phyloP scores from a whole-genome alignment of 352 stramenopile species.

The Aphanomyces astaci region DNA sequence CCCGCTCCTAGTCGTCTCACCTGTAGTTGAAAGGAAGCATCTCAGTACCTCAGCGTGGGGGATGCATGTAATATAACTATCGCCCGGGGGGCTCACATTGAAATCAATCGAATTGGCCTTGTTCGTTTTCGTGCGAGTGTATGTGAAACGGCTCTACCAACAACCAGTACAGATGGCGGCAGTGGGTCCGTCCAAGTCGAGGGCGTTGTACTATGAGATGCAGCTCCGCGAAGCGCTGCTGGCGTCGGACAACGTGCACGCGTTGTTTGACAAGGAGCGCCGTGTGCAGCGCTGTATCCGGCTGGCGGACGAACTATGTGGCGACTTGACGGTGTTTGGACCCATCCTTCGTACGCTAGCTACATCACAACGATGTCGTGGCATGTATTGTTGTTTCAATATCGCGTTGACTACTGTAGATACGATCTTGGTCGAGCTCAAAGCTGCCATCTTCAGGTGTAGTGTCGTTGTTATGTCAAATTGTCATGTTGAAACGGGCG shows the following conservation, averaged over 20 bases:
- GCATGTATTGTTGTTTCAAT: background rate
- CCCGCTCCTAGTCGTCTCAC: too few species aligned
- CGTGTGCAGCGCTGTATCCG: background rate
- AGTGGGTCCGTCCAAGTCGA: background rate
- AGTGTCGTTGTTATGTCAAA: background rate
- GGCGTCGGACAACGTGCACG: background rate
- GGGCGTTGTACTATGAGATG: background rate
- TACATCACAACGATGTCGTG: too few species aligned
- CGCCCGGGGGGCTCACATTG: too few species aligned
- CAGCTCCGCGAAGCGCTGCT: background rate
- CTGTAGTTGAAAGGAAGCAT: too few species aligned
- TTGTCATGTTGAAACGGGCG: background rate
- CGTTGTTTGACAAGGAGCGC: conserved; percentile 16
- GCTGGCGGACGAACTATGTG: background rate
- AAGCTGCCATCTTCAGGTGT: conserved; percentile 16
- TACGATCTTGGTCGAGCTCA: background rate
- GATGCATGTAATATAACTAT: too few species aligned
- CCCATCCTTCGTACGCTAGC: conserved; percentile 5
- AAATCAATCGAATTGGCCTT: too few species aligned
- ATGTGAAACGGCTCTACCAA: background rate
- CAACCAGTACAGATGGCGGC: too few species aligned
- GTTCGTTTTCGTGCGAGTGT: too few species aligned
- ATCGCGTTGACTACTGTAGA: background rate
- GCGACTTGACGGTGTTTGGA: background rate
- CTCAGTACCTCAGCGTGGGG: too few species aligned